Percentiles rank a stretch among this genome's conserved stretches.
phyloP scores from a whole-genome alignment of 2,329 filamentous ascomycete genomes.

The Elsinoe arachidis region DNA sequence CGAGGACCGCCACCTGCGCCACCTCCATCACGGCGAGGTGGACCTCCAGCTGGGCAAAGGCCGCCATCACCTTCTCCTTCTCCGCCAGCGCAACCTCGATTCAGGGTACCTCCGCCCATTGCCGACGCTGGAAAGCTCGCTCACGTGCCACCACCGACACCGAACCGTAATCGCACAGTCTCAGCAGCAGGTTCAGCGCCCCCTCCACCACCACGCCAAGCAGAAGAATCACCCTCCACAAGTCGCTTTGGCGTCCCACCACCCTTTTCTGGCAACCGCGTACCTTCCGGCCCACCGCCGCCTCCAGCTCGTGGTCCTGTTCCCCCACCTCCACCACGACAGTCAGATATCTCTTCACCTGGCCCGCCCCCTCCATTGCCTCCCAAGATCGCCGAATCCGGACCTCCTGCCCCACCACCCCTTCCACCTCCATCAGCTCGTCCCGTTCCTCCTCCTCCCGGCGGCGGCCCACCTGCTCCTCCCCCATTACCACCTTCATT shows the following conservation, averaged over 20 bases:
- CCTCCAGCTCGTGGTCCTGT: constrained; percentile 62
- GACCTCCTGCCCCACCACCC: constrained; percentile 34
- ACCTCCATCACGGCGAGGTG: constrained; percentile 33
- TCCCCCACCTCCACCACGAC: constrained; percentile 44
- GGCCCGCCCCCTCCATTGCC: constrained; percentile 17
- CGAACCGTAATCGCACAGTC: constrained; percentile 48
- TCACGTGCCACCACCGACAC: constrained; percentile 40
- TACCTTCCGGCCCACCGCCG: constrained; percentile 58
- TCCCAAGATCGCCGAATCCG: constrained; percentile 15
- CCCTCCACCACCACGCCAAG: constrained; percentile 37
- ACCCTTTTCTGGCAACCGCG: constrained; percentile 59
- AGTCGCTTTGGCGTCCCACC: constrained; percentile 67
- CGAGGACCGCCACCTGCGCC: constrained; percentile 54
- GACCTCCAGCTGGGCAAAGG: constrained; percentile 36
- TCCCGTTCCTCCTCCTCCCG: constrained; percentile 13
- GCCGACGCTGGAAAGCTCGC: constrained; percentile 85
- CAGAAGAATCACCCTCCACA: constrained; percentile 34
- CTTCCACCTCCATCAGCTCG: constrained; percentile 32
- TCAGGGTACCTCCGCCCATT: constrained; percentile 78
- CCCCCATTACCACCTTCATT: constrained; percentile 32
- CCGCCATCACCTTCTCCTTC: constrained; percentile 47
- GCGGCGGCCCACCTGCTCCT: constrained; percentile 31
- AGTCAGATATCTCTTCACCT: constrained; percentile 22
- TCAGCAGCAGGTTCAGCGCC: constrained; percentile 25
- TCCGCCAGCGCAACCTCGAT: constrained; percentile 63